These are phyloP conservation scores for Dissophora ornata DNA, from an alignment of 192 early-diverging fungal species.

Conservation along the genomic window DNA sequence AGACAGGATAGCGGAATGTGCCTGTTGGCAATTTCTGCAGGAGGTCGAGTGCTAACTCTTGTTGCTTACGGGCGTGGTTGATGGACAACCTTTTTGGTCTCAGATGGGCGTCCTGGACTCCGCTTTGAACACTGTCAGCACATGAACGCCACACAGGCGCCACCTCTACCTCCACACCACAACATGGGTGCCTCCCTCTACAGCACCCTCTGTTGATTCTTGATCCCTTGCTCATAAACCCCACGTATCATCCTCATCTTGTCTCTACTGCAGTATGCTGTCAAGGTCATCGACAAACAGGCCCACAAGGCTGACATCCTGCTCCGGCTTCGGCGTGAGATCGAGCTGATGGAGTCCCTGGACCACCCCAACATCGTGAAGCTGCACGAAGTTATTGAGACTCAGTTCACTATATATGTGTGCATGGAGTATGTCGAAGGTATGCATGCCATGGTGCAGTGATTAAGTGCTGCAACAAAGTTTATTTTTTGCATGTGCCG, in stretches of 20 bases:
- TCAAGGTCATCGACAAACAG: constrained; percentile 66
- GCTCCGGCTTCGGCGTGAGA: constrained; percentile 82
- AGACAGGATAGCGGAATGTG: not conserved
- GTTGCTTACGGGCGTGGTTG: too few species aligned
- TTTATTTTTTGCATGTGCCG: too few species aligned
- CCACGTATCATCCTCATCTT: not conserved
- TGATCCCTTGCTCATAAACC: not conserved
- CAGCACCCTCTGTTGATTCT: not conserved
- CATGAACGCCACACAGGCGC: not conserved
- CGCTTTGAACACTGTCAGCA: not conserved
- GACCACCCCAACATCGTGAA: constrained; percentile 92
- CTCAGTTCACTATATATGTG: constrained; percentile 81
- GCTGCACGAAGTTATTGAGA: constrained; percentile 85
- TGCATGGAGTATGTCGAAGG: constrained; percentile 87
- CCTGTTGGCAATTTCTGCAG: too few species aligned
- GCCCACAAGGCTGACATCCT: constrained; percentile 64
- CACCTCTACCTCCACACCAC: not conserved
- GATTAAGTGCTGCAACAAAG: too few species aligned
- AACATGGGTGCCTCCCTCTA: not conserved
- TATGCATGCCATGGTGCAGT: too few species aligned
- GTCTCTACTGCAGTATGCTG: constrained; percentile 32
- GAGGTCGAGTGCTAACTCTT: too few species aligned
- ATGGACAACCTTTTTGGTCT: constrained; percentile 26
- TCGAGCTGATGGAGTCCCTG: constrained; percentile 83
- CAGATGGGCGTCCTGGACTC: constrained; percentile 1